These are phyloP conservation scores for Mayamaea pseudoterrestris DNA, from an alignment of 108 stramenopile genomes.

Conservation along the genomic window DNA sequence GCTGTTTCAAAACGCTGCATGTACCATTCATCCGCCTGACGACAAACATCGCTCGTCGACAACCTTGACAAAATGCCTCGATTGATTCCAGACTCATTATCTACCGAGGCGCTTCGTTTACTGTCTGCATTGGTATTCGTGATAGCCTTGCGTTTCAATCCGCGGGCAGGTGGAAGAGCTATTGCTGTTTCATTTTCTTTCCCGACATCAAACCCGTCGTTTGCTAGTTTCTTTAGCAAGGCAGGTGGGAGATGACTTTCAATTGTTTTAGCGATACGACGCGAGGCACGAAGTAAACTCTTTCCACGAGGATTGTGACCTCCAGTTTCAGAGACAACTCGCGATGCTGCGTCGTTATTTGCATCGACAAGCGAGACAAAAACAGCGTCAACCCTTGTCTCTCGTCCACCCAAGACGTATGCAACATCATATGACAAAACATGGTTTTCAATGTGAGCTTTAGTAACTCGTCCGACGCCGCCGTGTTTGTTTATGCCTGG, in stretches of 20 bases:
- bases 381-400: conserved; percentile 53
- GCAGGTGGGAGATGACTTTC: conserved; percentile 21
- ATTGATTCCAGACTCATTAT: background rate
- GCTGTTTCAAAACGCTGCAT: conserved; percentile 5
- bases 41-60: background rate
- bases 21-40: conserved; percentile 19
- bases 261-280: background rate
- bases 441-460: conserved; percentile 15
- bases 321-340: background rate
- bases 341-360: background rate
- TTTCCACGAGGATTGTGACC: background rate
- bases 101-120: background rate
- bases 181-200: background rate
- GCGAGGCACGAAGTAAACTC: background rate
- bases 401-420: conserved; percentile 69
- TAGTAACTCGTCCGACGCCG: conserved; percentile 56
- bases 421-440: conserved; percentile 46
- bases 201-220: background rate
- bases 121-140: background rate
- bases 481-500: conserved; percentile 83
- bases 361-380: conserved; percentile 22
- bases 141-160: background rate
- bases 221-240: background rate
- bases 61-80: background rate
- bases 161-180: background rate